Evolutionary conservation across 495 filamentous ascomycete genomes (phyloP).

Genomic region (Podospora appendiculata): DNA sequence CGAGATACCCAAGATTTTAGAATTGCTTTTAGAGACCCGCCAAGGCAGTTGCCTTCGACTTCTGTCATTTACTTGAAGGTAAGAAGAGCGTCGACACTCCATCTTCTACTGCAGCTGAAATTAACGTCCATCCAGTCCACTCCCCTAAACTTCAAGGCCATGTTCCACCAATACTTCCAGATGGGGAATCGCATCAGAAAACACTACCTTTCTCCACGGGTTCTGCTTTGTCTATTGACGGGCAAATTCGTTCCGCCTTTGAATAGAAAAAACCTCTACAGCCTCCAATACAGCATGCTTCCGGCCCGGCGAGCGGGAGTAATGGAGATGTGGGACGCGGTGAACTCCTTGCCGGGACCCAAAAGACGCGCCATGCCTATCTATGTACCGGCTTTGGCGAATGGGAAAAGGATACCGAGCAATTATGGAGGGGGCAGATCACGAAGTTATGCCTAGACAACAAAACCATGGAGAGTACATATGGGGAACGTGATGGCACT

Average conservation of each 20-base stretch:
- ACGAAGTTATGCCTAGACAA: constrained; percentile 17
- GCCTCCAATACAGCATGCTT: constrained; percentile 97
- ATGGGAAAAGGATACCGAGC: constrained; percentile 14
- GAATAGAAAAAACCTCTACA: constrained; percentile 88
- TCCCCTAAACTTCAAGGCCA: constrained; percentile 78
- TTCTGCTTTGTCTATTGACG: constrained; percentile 79
- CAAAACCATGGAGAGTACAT: not conserved
- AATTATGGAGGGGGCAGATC: constrained; percentile 16
- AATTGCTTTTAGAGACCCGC: constrained; percentile 28
- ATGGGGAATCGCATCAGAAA: constrained; percentile 85
- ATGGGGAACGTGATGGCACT: not conserved
- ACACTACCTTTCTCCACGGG: constrained; percentile 84
- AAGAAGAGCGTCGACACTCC: constrained; percentile 2
- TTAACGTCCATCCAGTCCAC: constrained; percentile 54
- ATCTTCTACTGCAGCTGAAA: not conserved
- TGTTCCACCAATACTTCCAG: constrained; percentile 97
- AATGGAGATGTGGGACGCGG: constrained; percentile 72
- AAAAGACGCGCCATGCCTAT: constrained; percentile 22
- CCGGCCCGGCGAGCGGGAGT: constrained; percentile 74
- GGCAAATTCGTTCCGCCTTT: constrained; percentile 88
- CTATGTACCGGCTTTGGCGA: constrained; percentile 16
- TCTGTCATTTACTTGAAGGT: constrained; percentile 81
- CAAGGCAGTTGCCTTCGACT: constrained; percentile 34
- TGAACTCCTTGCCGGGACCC: constrained; percentile 48
- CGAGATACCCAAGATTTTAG: constrained; percentile 56